These are phyloP conservation scores for Chlorociboria aeruginascens DNA, from an alignment of 495 filamentous ascomycete species.

Conservation along the genomic window DNA sequence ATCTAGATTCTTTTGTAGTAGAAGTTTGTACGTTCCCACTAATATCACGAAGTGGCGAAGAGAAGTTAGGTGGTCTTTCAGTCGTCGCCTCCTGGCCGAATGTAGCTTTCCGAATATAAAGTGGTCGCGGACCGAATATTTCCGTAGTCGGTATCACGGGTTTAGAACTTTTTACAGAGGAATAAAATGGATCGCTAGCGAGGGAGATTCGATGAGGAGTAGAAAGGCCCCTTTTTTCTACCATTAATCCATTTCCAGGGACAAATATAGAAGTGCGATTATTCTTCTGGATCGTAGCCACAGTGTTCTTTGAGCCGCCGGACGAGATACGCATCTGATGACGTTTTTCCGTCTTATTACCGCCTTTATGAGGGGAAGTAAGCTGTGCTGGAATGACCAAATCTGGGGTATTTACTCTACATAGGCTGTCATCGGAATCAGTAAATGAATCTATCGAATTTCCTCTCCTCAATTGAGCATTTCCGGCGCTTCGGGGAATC, in stretches of 20 bases:
- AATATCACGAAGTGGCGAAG: conserved; percentile 2
- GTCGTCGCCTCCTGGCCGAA: conserved; percentile 1
- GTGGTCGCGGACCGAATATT: conserved; percentile 2
- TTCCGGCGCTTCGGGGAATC: not conserved
- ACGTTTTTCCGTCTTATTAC: not conserved
- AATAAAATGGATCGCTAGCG: conserved; percentile 3
- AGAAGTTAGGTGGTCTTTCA: not conserved
- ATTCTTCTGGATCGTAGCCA: conserved; percentile 3
- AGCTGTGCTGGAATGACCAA: conserved; percentile 2
- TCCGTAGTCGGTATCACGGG: not conserved
- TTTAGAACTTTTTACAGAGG: not conserved
- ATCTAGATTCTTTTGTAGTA: not conserved
- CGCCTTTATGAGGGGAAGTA: conserved; percentile 9
- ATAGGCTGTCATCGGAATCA: conserved; percentile 10
- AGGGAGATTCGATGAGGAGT: conserved; percentile 3
- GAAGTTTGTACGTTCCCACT: conserved; percentile 1
- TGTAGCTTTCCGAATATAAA: conserved; percentile 4
- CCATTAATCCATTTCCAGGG: not conserved
- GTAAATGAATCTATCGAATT: not conserved
- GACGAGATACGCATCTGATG: not conserved
- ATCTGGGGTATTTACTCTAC: not conserved
- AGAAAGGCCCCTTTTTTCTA: too few relatives aligned
- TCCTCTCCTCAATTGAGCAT: not conserved
- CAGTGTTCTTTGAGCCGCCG: not conserved
- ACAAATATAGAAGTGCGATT: not conserved